Percentiles rank a stretch among this genome's conserved stretches.
These are phyloP conservation scores for Candida caryicola DNA, from an alignment of 805 yeast genomes.

Conservation along the genomic window DNA sequence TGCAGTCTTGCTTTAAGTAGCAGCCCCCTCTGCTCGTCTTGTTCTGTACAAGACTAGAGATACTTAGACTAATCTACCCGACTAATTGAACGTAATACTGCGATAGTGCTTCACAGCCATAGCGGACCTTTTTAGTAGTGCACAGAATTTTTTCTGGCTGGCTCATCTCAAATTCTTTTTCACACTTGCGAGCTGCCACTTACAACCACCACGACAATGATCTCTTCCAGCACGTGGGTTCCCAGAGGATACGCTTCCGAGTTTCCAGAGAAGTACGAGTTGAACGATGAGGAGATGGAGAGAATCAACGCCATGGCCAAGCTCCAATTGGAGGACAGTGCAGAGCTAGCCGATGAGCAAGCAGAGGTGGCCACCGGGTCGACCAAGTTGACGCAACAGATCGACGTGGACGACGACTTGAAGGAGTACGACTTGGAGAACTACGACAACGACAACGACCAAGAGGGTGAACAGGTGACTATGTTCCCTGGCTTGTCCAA, in stretches of 20 bases:
- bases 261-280: slow-evolving; percentile 83
- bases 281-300: slow-evolving; percentile 89
- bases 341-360: slow-evolving; percentile 52
- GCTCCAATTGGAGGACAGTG: slow-evolving; percentile 75
- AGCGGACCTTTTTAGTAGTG: not conserved
- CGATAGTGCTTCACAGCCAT: no score
- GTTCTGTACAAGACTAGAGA: no score
- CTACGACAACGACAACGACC: slow-evolving; percentile 68
- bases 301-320: slow-evolving; percentile 84
- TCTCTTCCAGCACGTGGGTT: slow-evolving; percentile 92
- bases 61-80: no score
- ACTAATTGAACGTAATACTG: no score
- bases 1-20: slow-evolving; percentile 68
- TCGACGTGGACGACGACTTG: slow-evolving; percentile 76
- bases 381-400: slow-evolving; percentile 45
- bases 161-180: slow-evolving; percentile 1
- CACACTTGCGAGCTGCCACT: not conserved
- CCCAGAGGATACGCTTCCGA: slow-evolving; percentile 95
- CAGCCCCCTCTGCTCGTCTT: no score
- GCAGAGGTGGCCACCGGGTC: slow-evolving; percentile 30
- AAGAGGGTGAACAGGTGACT: slow-evolving; percentile 56
- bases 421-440: slow-evolving; percentile 85
- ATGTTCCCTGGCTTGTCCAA: slow-evolving; percentile 72
- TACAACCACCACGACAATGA: slow-evolving; percentile 45
- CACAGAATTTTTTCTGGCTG: slow-evolving; percentile 1